Evolutionary conservation across 2,329 filamentous ascomycete genomes (phyloP).

Genomic region (Clarireedia sp.): DNA sequence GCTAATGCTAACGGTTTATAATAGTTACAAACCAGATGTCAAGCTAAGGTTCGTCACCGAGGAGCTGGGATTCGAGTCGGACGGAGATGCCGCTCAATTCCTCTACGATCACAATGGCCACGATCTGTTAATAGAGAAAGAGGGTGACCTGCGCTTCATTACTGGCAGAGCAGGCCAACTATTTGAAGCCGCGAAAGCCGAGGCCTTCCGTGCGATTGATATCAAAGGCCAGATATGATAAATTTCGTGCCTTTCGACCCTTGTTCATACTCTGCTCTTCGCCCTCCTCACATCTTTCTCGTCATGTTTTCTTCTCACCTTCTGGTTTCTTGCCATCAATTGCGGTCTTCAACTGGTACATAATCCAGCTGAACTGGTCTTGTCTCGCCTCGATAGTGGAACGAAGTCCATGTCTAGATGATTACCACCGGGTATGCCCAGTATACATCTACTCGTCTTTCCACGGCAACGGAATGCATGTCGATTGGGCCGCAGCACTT

Average conservation of each 20-base stretch:
- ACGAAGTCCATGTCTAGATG: constrained; percentile 6
- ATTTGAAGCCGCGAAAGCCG: constrained; percentile 66
- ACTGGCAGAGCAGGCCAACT: constrained; percentile 62
- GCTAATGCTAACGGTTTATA: constrained; percentile 38
- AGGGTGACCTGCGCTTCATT: constrained; percentile 64
- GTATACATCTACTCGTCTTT: constrained; percentile 3
- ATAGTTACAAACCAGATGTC: constrained; percentile 85
- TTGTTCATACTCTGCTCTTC: constrained; percentile 10
- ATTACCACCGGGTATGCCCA: background rate
- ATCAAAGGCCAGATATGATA: constrained; percentile 89
- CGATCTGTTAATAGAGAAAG: constrained; percentile 67
- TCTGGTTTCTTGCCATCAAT: background rate
- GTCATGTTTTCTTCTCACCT: constrained; percentile 10
- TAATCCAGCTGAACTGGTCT: constrained; percentile 2
- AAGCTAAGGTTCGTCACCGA: constrained; percentile 87
- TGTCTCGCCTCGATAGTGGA: background rate
- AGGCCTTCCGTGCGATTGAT: constrained; percentile 81
- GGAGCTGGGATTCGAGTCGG: constrained; percentile 91
- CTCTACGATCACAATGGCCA: constrained; percentile 73
- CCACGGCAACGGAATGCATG: constrained; percentile 1
- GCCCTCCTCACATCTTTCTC: constrained; percentile 1
- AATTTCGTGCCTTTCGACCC: constrained; percentile 12
- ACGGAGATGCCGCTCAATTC: constrained; percentile 85
- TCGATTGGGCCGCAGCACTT: background rate
- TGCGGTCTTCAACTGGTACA: background rate